Percentiles rank a stretch among this genome's conserved stretches.
phyloP scores from a whole-genome alignment of 2,329 filamentous ascomycete species.

The Colletotrichum sp. region DNA sequence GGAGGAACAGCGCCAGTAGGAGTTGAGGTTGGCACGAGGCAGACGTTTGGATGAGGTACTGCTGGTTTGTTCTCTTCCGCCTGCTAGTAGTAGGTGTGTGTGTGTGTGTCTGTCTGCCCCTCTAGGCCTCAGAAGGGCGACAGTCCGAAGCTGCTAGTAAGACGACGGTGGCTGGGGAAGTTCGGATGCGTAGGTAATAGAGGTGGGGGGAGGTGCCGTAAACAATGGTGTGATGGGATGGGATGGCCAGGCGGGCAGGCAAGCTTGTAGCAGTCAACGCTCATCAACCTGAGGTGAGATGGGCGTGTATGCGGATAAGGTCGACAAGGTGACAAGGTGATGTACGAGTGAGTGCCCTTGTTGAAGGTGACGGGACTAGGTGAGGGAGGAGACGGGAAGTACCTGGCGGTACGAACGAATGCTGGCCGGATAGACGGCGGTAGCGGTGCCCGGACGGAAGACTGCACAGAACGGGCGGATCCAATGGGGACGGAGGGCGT shows the following conservation, averaged over 20 bases:
- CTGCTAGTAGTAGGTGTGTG: not conserved
- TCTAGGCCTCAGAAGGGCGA: not conserved
- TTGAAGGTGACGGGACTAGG: not conserved
- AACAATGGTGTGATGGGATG: conserved; percentile 16
- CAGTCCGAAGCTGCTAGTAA: not conserved
- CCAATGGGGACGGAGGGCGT: not conserved
- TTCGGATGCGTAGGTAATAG: conserved; percentile 14
- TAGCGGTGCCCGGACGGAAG: not conserved
- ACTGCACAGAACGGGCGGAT: not conserved
- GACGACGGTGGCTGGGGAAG: conserved; percentile 11
- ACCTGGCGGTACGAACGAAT: not conserved
- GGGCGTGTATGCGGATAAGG: conserved; percentile 14
- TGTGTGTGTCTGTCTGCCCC: not conserved
- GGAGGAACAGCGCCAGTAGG: not conserved
- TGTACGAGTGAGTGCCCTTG: not conserved
- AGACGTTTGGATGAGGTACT: not conserved
- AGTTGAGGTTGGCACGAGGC: not conserved
- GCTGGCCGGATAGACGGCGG: not conserved
- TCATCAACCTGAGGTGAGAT: conserved; percentile 11
- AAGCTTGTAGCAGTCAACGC: not conserved
- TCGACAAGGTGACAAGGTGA: not conserved
- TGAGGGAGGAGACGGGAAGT: not conserved
- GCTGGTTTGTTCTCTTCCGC: not conserved
- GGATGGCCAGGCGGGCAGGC: not conserved
- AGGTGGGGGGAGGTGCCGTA: conserved; percentile 13